Evolutionary conservation across 805 yeast species (phyloP), one percentile per base, ranked within the genome.

Genomic region (Diddensiella santjacobensis): DNA sequence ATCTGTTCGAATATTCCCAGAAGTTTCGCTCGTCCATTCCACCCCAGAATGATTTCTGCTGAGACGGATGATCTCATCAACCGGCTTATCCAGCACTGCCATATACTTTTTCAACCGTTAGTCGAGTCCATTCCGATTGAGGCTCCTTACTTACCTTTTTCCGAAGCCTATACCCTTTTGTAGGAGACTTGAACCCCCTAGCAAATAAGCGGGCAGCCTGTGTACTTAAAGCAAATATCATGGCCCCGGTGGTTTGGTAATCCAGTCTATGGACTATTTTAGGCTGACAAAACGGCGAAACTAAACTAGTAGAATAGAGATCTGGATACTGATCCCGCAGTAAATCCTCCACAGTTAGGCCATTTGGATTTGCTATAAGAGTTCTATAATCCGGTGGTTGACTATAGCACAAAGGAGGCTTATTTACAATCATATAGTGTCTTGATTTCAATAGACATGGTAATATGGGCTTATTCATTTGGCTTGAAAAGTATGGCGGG

Each of bases 231-330:
- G 57, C 58, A 5, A 51, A 30, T 3, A 53, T 23, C 58, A 55
- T 55, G 4, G 57, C 55, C 2, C 58, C 58, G 8, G 57, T 42
- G 2, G 49, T 50, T 17, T 40, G 47, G 29, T 43, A 48, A 43
- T 55, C 58, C 31, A 55, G 29, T 17, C 58, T 37, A 31, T 55
- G 58, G 5, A 55, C 57, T 4, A 47, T 17, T 39, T 51, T 48
- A 3, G 58, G 58, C 6, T 19, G 23, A 43, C 51, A 47, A 18
- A 48, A 48, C 22, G 53, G 57, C 17, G 50, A 30, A 13, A 29
- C 24, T n/a, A 3, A 36, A 1, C 10, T 2, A 6, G 18, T 23
- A 19, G 40, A 36, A 22, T 39, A 54, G 4, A 52, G 41, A 17
- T 45, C 42, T 22, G 58, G 56, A 24, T 33, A 19, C 13, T 45